Conservation (phyloP, 1,284 basidiomycete genomes). For the Xerocomus amazonicus region DNA sequence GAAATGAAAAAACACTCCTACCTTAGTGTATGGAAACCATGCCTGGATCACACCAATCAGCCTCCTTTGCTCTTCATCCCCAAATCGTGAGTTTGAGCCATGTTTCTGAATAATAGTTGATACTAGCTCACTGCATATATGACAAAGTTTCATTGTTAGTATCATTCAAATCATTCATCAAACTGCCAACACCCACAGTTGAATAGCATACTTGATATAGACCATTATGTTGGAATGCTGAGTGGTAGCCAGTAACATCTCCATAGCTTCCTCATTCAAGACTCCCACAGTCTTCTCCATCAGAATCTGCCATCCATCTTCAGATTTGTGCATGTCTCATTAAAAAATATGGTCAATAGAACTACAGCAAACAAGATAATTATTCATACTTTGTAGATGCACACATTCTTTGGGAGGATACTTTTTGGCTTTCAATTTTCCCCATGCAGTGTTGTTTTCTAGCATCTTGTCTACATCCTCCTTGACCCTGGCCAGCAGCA, state of each 20-base stretch:
- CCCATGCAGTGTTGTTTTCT: not conserved
- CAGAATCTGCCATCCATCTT: not conserved
- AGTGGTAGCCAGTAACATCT: slow-evolving; percentile 4
- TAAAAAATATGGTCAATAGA: not conserved
- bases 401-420: not conserved
- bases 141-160: not conserved
- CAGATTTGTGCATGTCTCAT: slow-evolving; percentile 6
- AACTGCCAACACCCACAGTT: not conserved
- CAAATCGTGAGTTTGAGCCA: not conserved
- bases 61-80: too few species aligned
- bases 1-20: not conserved
- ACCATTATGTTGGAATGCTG: slow-evolving; percentile 1
- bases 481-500: not conserved
- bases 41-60: not conserved
- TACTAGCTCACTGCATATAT: not conserved
- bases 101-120: not conserved
- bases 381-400: not conserved
- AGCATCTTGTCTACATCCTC: not conserved
- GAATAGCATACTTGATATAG: not conserved
- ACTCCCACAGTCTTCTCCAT: not conserved
- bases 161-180: not conserved
- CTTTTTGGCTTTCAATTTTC: not conserved
- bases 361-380: too few species aligned
- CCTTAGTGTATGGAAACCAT: not conserved
- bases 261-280: slow-evolving; percentile 1